A percentile compares a stretch with the other conserved stretches of the same genome.
These are phyloP conservation scores for Mortierella polycephala DNA, from an alignment of 371 early-diverging fungal species.

Conservation along the genomic window DNA sequence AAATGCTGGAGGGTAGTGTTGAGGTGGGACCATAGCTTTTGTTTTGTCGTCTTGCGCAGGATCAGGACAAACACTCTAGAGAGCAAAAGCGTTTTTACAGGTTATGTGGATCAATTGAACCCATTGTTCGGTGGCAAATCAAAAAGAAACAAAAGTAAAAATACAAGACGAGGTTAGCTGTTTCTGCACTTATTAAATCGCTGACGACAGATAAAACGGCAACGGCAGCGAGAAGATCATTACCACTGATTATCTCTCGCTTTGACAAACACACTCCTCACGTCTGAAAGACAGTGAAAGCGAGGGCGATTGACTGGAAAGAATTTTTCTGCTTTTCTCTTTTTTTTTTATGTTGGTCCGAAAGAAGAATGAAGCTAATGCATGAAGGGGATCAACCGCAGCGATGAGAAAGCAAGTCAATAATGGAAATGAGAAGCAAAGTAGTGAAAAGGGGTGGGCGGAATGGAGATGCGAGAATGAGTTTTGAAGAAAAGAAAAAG, in stretches of 20 bases:
- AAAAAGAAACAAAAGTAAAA: neutral
- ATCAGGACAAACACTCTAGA: too few relatives aligned
- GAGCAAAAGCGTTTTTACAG: too few relatives aligned
- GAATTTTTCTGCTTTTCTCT: neutral
- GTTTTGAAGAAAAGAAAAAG: neutral
- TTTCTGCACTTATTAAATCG: neutral
- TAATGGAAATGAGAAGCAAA: neutral
- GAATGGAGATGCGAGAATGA: neutral
- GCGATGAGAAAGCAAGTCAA: too few relatives aligned
- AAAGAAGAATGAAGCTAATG: neutral
- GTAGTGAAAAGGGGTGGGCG: neutral
- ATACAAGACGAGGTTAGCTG: neutral
- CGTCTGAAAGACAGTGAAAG: neutral
- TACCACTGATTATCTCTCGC: neutral
- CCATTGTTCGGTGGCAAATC: neutral
- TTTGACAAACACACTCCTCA: conserved; percentile 10
- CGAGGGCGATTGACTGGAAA: neutral
- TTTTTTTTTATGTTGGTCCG: neutral
- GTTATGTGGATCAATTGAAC: neutral
- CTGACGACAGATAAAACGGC: neutral
- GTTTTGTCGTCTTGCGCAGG: neutral
- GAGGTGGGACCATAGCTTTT: conserved; percentile 44
- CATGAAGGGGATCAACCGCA: neutral
- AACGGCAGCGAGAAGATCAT: neutral
- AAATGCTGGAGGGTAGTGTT: conserved; percentile 42